Base-by-base conservation (phyloP, 805 yeast species). In the Saccharomycopsis amapae region DNA sequence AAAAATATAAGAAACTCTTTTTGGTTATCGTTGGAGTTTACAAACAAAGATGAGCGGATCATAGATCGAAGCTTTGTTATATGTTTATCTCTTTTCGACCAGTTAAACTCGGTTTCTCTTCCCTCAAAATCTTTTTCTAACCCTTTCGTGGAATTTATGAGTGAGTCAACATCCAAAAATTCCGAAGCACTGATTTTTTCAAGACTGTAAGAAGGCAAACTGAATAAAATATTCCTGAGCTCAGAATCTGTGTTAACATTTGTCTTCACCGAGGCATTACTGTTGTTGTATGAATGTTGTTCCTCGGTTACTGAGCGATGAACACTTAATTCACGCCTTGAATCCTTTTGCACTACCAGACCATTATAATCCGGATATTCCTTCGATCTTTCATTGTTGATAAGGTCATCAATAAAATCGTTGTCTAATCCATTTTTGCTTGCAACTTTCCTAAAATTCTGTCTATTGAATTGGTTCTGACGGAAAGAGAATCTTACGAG, bases 81-180 rank as follows among this genome's bases (percentile, higher is more conserved):
- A 41, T 67, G 66, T 43, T 73, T 71, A 55, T 89, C 96, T 57
- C 98, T 71, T 0, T 56, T 54, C 19, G 68, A 63, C 98, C 98
- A 93, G 59, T 93, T 93, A 48, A 72, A 72, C 58, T 93, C 98
- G 0, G 95, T 83, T 60, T 93, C 98, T 56, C 81, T 68, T 4
- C 81, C 83, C 6, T 69, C 73, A 55, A 90, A 88, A 20, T 55
- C 9, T n/a, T 40, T 42, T 17, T 24, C 39, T 19, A 41, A 13
- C 4, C 49, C 45, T 25, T 62, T 65, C 18, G 65, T 44, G 13
- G 60, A 57, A 3, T 10, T 36, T 10, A 20, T 36, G 7, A 36
- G 23, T 7, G 6, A 10, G 7, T 10, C 7, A 23, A 36, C 13
- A 20, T 12, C 13, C 26, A n/a, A 12, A 36, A 20, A 36, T 24